These are phyloP conservation scores for Botrytis porri DNA, from an alignment of 2,329 filamentous ascomycete species.

Conservation along the genomic window DNA sequence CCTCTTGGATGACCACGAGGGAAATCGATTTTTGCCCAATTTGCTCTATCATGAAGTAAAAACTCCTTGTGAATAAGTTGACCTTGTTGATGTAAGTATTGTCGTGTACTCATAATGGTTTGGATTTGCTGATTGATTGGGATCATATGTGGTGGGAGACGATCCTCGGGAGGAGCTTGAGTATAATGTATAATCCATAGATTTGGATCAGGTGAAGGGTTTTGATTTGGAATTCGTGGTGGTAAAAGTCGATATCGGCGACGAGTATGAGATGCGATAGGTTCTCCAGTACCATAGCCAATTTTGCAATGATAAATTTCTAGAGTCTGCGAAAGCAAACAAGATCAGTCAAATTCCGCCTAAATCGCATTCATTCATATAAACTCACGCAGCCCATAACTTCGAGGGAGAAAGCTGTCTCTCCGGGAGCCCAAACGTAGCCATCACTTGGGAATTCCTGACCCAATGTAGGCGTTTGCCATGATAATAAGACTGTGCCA, in stretches of 20 bases:
- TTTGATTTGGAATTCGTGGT: conserved; percentile 66
- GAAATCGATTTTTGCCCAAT: conserved; percentile 82
- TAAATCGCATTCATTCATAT: background rate
- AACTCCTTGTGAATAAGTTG: conserved; percentile 89
- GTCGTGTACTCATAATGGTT: conserved; percentile 57
- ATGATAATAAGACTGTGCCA: conserved; percentile 79
- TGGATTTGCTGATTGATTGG: conserved; percentile 61
- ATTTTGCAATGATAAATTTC: conserved; percentile 82
- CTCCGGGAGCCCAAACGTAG: conserved; percentile 82
- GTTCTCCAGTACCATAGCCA: conserved; percentile 76
- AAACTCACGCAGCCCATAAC: conserved; percentile 62
- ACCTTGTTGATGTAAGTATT: conserved; percentile 68
- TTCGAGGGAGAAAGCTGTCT: conserved; percentile 74
- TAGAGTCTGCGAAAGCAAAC: conserved; percentile 58
- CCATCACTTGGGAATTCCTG: conserved; percentile 85
- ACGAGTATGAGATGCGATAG: conserved; percentile 71
- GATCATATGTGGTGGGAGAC: conserved; percentile 66
- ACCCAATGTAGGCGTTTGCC: conserved; percentile 76
- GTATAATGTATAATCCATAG: conserved; percentile 93
- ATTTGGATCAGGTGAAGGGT: conserved; percentile 71
- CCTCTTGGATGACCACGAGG: conserved; percentile 51
- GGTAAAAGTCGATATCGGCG: conserved; percentile 81
- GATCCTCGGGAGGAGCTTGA: conserved; percentile 69
- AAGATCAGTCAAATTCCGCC: conserved; percentile 21
- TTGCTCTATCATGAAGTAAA: conserved; percentile 83